Percentiles rank a stretch among this genome's conserved stretches.
Evolutionary conservation across 2,329 filamentous ascomycete genomes (phyloP).

Genomic region (Meredithiella fracta): DNA sequence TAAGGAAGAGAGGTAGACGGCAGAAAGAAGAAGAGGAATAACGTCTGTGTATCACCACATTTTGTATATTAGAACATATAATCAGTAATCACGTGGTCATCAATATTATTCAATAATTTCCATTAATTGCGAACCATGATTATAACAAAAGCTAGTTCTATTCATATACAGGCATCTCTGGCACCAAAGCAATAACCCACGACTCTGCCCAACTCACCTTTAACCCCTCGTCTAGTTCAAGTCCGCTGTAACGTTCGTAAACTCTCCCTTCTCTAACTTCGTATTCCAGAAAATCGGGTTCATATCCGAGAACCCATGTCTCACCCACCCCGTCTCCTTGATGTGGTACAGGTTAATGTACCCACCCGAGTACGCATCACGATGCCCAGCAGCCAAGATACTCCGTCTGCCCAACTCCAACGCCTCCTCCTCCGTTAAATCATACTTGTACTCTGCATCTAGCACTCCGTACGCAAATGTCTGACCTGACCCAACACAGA

Average conservation of each 20-base stretch:
- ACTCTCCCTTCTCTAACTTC: conserved; percentile 96
- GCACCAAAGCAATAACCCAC: conserved; percentile 5
- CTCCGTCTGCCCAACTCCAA: conserved; percentile 79
- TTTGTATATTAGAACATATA: not conserved
- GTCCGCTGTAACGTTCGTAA: conserved; percentile 79
- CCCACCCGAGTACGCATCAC: conserved; percentile 96
- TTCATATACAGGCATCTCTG: conserved; percentile 10
- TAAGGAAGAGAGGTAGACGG: conserved; percentile 9
- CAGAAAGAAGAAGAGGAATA: not conserved
- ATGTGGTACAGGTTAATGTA: conserved; percentile 99
- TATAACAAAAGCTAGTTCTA: conserved; percentile 11
- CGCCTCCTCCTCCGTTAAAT: conserved; percentile 72
- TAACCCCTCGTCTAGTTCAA: conserved; percentile 32
- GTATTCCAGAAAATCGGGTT: conserved; percentile 99
- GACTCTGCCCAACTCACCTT: not conserved
- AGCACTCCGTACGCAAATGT: conserved; percentile 98
- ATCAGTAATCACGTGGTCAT: not conserved
- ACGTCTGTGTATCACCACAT: not conserved
- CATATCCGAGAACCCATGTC: conserved; percentile 95
- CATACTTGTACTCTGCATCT: conserved; percentile 87
- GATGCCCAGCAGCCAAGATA: conserved; percentile 89
- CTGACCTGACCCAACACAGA: conserved; percentile 95
- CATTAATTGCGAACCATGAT: conserved; percentile 11
- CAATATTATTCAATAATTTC: conserved; percentile 5
- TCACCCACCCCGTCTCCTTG: conserved; percentile 97